Percentiles rank a stretch among this genome's conserved stretches.
These are phyloP conservation scores for Monilinia aucupariae DNA, from an alignment of 2,329 filamentous ascomycete genomes.

Conservation along the genomic window DNA sequence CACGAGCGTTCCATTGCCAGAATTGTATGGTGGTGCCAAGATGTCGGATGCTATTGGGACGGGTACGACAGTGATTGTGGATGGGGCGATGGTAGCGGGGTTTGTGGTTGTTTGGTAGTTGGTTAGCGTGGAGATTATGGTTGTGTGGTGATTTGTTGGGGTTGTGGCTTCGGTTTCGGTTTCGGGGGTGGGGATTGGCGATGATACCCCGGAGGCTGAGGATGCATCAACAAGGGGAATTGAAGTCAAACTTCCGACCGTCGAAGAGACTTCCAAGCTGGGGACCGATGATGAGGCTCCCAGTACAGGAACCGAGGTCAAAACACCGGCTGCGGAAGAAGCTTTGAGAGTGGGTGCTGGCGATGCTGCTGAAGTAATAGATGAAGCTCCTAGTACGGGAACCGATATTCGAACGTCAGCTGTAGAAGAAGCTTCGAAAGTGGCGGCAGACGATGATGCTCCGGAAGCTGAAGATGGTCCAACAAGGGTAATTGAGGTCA, in stretches of 20 bases:
- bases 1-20: background rate
- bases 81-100: background rate
- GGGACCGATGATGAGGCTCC: background rate
- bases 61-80: constrained; percentile 2
- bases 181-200: background rate
- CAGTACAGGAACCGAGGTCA: no score
- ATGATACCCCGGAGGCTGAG: background rate
- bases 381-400: background rate
- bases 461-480: no score
- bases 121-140: background rate
- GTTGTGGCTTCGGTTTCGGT: background rate
- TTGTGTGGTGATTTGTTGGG: background rate
- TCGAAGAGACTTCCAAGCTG: background rate
- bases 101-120: background rate
- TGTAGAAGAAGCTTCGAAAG: background rate
- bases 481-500: background rate
- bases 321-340: background rate
- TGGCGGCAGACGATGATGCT: no score
- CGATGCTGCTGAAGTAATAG: background rate
- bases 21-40: background rate
- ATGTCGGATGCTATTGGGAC: background rate
- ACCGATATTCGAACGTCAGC: background rate
- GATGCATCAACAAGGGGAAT: background rate
- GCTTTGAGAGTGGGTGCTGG: background rate
- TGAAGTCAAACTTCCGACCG: no score